These are phyloP conservation scores for Bipolaris oryzae DNA, from an alignment of 2,329 filamentous ascomycete species.

Conservation along the genomic window DNA sequence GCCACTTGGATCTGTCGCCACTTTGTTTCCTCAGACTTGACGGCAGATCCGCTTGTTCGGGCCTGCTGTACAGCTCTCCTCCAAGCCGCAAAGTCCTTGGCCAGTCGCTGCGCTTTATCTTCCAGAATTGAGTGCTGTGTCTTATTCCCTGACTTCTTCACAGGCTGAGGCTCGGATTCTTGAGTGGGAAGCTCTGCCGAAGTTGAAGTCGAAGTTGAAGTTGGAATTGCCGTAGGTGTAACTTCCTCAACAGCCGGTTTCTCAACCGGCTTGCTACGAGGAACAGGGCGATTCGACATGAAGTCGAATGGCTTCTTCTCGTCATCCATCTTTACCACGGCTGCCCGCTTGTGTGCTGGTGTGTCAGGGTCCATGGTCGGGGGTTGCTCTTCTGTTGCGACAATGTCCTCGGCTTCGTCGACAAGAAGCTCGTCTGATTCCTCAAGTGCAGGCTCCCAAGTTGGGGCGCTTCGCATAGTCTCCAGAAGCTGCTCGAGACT, in stretches of 20 bases:
- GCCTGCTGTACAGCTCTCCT: constrained; percentile 20
- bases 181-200: background rate
- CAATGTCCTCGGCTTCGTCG: constrained; percentile 27
- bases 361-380: constrained; percentile 39
- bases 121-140: constrained; percentile 22
- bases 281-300: constrained; percentile 45
- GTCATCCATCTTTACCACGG: constrained; percentile 36
- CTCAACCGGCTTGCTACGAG: constrained; percentile 31
- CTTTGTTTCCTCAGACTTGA: constrained; percentile 20
- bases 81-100: constrained; percentile 23
- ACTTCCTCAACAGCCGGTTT: constrained; percentile 36
- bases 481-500: constrained; percentile 31
- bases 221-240: constrained; percentile 2
- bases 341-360: constrained; percentile 31
- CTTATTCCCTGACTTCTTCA: constrained; percentile 9
- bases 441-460: constrained; percentile 18
- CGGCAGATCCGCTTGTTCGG: constrained; percentile 11
- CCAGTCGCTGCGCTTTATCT: constrained; percentile 19
- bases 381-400: constrained; percentile 16
- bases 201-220: background rate
- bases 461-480: constrained; percentile 30
- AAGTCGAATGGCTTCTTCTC: constrained; percentile 45
- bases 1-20: constrained; percentile 38
- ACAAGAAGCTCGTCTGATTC: constrained; percentile 26
- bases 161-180: constrained; percentile 2